Evolutionary conservation across 2,329 filamentous ascomycete genomes (phyloP), one percentile per base, ranked within the genome.

Genomic region (Fusarium oxysporum): DNA sequence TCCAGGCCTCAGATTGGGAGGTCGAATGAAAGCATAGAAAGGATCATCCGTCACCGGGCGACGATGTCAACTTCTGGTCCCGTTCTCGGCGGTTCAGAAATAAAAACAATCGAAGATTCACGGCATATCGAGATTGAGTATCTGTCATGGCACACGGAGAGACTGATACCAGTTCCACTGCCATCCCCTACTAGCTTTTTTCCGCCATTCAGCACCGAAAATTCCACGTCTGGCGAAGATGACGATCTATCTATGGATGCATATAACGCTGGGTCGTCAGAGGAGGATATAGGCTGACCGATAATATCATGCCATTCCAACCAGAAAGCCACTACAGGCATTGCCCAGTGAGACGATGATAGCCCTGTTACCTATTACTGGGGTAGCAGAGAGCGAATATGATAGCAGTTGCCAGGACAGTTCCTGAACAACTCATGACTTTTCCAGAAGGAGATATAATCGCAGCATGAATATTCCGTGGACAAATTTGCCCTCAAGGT

Each of bases 111-210:
- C 7, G 56, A 54, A 19, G 51, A 1, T 25, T 54, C 35, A 3
- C 53, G 69, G 4, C 33, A 62, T 0, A 62, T 88, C 3, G 77
- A 82, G 23, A 86, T 88, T 37, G 79, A 86, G 57, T 89, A 89
- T 35, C 37, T 60, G 5, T 61, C 23, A 54, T 30, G 21, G 47
- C 47, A 4, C 19, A 61, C 10, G 6, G 17, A 54, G 32, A 61
- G 11, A 16, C 7, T 54, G 14, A 28, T 16, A 38, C 32, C 38
- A 23, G 38, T 61, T 30, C 47, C 32, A 30, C 23, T 61, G 23
- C 58, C 38, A 54, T 37, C 10, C 30, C 58, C 38, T 44, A 11
- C 58, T 8, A 54, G 6, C 3, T 25, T 61, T 19, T 61, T 61
- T 35, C 58, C 38, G 16, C 57, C 23, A 2, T 35, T 54, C 10